phyloP scores from a whole-genome alignment of 148 eudicot species.

The Euryodendron excelsum region DNA sequence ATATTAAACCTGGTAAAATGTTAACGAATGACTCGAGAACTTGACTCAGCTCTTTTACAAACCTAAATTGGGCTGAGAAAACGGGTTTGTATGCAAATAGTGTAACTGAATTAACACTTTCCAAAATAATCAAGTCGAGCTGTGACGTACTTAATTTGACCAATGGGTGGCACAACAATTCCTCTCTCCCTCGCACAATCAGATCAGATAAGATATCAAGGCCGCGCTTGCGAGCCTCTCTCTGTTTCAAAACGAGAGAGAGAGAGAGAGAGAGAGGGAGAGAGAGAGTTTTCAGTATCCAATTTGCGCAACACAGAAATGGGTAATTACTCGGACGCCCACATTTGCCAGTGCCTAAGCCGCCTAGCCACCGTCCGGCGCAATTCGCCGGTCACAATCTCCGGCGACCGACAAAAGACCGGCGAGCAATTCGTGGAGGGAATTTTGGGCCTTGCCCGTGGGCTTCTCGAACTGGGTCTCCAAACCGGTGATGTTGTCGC shows the following conservation, averaged over 20 bases:
- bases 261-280: neutral
- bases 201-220: constrained; percentile 7
- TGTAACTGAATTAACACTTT: neutral
- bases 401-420: constrained; percentile 35
- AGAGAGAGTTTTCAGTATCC: neutral
- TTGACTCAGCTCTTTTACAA: no score
- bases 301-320: neutral
- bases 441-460: constrained; percentile 46
- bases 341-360: constrained; percentile 75
- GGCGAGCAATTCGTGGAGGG: constrained; percentile 56
- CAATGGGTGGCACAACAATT: no score
- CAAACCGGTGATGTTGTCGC: constrained; percentile 56
- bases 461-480: constrained; percentile 48
- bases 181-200: neutral
- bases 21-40: no score
- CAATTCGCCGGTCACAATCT: constrained; percentile 42
- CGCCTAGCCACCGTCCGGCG: constrained; percentile 52
- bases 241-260: neutral
- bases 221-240: neutral
- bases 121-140: no score
- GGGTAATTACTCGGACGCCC: constrained; percentile 39
- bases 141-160: no score
- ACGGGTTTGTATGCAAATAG: no score
- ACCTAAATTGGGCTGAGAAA: no score
- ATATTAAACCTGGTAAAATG: no score